These are phyloP conservation scores for Adansonia rubrostipa DNA, from an alignment of 441 rosid genomes.

Conservation along the genomic window DNA sequence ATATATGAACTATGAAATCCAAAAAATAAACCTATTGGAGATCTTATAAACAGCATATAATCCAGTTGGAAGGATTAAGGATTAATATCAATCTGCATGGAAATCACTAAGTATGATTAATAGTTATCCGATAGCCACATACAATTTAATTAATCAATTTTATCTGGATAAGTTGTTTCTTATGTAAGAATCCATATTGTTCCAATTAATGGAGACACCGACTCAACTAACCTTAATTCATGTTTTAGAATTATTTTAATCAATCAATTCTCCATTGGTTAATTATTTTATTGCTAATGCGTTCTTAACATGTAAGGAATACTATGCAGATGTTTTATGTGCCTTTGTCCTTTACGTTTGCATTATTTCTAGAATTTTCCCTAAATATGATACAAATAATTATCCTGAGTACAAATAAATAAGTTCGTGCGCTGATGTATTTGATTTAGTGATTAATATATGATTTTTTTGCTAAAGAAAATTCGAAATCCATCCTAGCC, in stretches of 20 bases:
- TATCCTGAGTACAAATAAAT: background rate
- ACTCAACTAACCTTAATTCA: background rate
- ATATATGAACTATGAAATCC: background rate
- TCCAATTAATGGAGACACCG: slow-evolving; percentile 13
- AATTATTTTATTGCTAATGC: slow-evolving; percentile 10
- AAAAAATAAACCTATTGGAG: background rate
- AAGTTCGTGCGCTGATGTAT: background rate
- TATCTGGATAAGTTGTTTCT: background rate
- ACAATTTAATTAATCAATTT: slow-evolving; percentile 1
- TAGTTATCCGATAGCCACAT: slow-evolving; percentile 24
- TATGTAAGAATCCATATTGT: slow-evolving; percentile 12
- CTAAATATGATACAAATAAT: background rate
- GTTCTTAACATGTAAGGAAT: background rate
- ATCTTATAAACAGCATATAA: background rate
- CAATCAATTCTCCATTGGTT: background rate
- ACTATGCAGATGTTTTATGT: slow-evolving; percentile 13
- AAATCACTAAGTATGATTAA: background rate
- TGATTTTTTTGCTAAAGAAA: too few relatives aligned
- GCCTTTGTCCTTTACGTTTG: background rate
- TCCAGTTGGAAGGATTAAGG: slow-evolving; percentile 6
- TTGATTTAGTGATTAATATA: too few relatives aligned
- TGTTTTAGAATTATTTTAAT: background rate
- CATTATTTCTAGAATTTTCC: background rate
- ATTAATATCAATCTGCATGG: background rate
- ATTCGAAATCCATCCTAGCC: too few relatives aligned